phyloP scores from a whole-genome alignment of 2,329 filamentous ascomycete genomes.

The Coleophoma cylindrospora region DNA sequence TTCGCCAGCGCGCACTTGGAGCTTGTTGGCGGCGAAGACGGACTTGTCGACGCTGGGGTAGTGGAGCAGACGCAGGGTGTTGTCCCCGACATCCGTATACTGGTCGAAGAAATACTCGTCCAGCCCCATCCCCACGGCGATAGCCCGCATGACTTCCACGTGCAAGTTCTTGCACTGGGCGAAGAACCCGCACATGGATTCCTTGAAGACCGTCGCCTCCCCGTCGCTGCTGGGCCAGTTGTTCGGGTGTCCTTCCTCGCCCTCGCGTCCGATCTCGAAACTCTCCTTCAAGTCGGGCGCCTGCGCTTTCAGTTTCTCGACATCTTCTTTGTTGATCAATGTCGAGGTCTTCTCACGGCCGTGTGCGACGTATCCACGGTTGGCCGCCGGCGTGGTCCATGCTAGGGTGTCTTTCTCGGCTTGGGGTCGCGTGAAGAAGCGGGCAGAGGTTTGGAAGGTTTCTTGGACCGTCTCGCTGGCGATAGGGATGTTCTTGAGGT shows the following conservation, averaged over 20 bases:
- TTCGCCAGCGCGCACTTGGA: conserved; percentile 41
- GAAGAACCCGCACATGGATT: conserved; percentile 72
- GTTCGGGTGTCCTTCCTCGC: conserved; percentile 60
- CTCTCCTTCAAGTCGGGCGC: conserved; percentile 63
- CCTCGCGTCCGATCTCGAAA: conserved; percentile 59
- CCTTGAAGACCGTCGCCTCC: conserved; percentile 54
- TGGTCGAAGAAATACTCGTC: conserved; percentile 69
- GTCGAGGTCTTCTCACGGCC: conserved; percentile 69
- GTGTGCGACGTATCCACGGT: conserved; percentile 66
- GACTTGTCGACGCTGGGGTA: conserved; percentile 44
- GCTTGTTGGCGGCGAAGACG: conserved; percentile 44
- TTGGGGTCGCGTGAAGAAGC: conserved; percentile 59
- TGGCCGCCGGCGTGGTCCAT: conserved; percentile 69
- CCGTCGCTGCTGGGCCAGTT: conserved; percentile 62
- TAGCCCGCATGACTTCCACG: conserved; percentile 74
- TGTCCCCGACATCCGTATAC: conserved; percentile 62
- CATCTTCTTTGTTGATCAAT: conserved; percentile 40
- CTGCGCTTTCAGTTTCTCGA: conserved; percentile 49
- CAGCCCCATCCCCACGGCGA: conserved; percentile 75
- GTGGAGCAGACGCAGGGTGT: conserved; percentile 56
- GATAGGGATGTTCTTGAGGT: conserved; percentile 77
- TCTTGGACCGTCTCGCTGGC: conserved; percentile 49
- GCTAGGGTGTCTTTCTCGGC: conserved; percentile 59
- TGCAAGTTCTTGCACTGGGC: conserved; percentile 71
- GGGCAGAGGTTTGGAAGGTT: conserved; percentile 63